Conservation (phyloP, 345 rosid species). For the Arabis hirsuta region DNA sequence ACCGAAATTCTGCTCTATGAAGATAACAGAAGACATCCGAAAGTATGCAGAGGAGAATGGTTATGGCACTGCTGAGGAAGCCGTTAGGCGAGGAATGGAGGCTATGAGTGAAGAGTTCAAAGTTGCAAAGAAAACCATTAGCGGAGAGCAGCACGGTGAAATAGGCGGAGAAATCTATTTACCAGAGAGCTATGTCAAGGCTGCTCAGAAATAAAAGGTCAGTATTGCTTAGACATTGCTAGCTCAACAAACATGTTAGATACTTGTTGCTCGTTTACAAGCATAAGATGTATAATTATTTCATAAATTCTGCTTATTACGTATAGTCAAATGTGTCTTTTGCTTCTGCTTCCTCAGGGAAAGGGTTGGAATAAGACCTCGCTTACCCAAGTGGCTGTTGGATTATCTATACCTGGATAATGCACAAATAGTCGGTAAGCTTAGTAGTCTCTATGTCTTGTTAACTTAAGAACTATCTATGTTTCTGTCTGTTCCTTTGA, state of each 20-base stretch:
- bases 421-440: conserved; percentile 63
- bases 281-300: not conserved
- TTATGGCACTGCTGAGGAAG: conserved; percentile 92
- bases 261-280: not conserved
- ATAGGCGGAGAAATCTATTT: conserved; percentile 94
- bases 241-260: conserved; percentile 1
- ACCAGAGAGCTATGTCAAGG: conserved; percentile 63
- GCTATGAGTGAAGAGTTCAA: conserved; percentile 95
- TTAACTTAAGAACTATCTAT: conserved; percentile 45
- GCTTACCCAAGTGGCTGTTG: conserved; percentile 30
- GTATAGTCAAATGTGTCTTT: conserved; percentile 17
- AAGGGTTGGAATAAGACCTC: conserved; percentile 21
- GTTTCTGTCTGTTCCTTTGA: conserved; percentile 36
- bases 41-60: conserved; percentile 98
- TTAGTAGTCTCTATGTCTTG: conserved; percentile 47
- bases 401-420: conserved; percentile 17
- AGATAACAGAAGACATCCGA: conserved; percentile 97
- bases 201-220: conserved; percentile 59
- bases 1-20: conserved; percentile 99
- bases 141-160: conserved; percentile 99
- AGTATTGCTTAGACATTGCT: conserved; percentile 21
- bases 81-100: conserved; percentile 82
- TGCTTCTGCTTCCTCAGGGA: conserved; percentile 20
- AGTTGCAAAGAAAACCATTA: conserved; percentile 84
- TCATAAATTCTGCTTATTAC: not conserved